Evolutionary conservation across 345 rosid genomes (phyloP), one percentile per base, ranked within the genome.

Genomic region (Eucalyptus tenuipes): DNA sequence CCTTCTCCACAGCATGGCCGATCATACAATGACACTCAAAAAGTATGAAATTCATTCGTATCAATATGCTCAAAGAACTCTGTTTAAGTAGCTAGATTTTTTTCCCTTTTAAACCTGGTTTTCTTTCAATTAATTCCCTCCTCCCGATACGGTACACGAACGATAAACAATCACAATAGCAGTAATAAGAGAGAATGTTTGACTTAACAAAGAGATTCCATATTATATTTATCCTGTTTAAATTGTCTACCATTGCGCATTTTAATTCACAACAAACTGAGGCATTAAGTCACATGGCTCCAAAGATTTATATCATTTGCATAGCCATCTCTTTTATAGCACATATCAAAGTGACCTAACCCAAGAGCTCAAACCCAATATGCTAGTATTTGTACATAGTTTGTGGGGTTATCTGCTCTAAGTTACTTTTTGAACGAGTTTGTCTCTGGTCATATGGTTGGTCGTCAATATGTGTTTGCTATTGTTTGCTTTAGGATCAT

Each of bases 61-160:
- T 25, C 6, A 55, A 55, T 55, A 22, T 55, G 61, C 29, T 55
- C 61, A 22, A 55, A 22, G 29, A 24, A 55, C 61, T 55, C 6
- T 55, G 13, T 25, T 55, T 27, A 61, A 61, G 31, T 29, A 27
- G 17, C 16, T 61, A 3, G 0, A 52, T 52, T 0, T 52, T 61
- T 61, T 59, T 27, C 7, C n/a, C 15, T 6, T 27, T 59, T 3
- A 13, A 59, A 59, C 7, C 1, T 5, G 68, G 0, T 59, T 59
- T 59, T 59, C 68, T 59, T 25, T 59, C 68, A 59, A 13, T 59
- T 13, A 52, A 18, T 52, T 52, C 10, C 57, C 57, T 20, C 8
- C 57, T 52, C 7, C 31, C 0, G 4, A 59, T 59, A 24, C 0
- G 1, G 0, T 59, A 59, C 1, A 0, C 18, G 1, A 15, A n/a